Percentiles rank a stretch among this genome's conserved stretches.
These are phyloP conservation scores for Backusella tarrabulga DNA, from an alignment of 192 early-diverging fungal species.

Conservation along the genomic window DNA sequence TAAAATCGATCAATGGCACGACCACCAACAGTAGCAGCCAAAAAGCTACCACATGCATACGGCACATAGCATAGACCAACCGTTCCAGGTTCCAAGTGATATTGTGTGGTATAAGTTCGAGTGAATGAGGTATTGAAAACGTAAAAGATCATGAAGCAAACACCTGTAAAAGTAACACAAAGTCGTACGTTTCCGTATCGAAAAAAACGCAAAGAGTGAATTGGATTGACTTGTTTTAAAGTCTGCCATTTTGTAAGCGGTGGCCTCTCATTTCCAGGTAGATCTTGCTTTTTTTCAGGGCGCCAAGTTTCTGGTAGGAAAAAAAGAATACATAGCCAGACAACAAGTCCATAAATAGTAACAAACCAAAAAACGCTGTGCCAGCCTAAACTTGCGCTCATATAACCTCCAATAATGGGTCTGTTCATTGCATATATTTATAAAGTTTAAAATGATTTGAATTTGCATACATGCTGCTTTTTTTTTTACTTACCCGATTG, in stretches of 20 bases:
- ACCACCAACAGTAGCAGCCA: constrained; percentile 19
- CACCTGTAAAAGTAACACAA: constrained; percentile 18
- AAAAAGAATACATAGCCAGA: constrained; percentile 27
- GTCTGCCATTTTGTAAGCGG: background rate
- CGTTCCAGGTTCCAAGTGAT: constrained; percentile 22
- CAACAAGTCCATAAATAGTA: constrained; percentile 15
- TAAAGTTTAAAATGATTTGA: background rate
- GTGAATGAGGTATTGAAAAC: constrained; percentile 33
- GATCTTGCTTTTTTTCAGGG: background rate
- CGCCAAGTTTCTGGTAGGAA: constrained; percentile 38
- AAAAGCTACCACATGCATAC: constrained; percentile 25
- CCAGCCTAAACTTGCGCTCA: constrained; percentile 34
- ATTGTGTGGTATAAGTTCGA: constrained; percentile 33
- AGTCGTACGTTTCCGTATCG: constrained; percentile 23
- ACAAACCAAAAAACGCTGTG: constrained; percentile 34
- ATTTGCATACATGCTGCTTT: background rate
- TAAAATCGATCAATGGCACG: constrained; percentile 22
- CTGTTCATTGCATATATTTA: background rate
- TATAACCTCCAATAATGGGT: constrained; percentile 35
- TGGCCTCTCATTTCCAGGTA: background rate
- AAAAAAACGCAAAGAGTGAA: constrained; percentile 18
- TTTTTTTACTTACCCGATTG: constrained; percentile 22
- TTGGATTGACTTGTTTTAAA: constrained; percentile 23
- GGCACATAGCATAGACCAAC: constrained; percentile 39
- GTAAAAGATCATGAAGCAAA: constrained; percentile 32